Evolutionary conservation across 177 flowering plant species (phyloP).

Genomic region (Tripterygium wilfordii): DNA sequence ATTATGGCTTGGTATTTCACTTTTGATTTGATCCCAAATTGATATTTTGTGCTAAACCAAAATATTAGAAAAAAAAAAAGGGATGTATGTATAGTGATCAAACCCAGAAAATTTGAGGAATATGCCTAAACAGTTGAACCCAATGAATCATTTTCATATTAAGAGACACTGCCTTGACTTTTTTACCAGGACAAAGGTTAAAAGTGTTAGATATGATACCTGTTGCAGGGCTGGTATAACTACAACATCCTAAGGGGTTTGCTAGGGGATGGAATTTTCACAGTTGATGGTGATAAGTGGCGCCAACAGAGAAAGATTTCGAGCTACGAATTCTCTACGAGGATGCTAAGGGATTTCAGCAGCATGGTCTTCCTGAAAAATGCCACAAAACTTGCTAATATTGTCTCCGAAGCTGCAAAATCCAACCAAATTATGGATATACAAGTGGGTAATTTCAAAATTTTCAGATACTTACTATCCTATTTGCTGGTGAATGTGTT

Average conservation of each 20-base stretch:
- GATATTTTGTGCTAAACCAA: too few relatives aligned
- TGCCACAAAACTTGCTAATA: constrained; percentile 44
- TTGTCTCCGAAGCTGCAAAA: constrained; percentile 37
- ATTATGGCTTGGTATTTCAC: too few relatives aligned
- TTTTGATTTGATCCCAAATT: too few relatives aligned
- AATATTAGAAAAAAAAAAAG: too few relatives aligned
- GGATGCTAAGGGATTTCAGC: constrained; percentile 62
- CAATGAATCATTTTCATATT: too few relatives aligned
- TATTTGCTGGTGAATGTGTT: not conserved
- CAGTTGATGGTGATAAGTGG: constrained; percentile 80
- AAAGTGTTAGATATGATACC: too few relatives aligned
- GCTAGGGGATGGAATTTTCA: constrained; percentile 75
- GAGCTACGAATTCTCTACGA: constrained; percentile 68
- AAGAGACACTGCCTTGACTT: too few relatives aligned
- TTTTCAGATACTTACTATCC: not conserved
- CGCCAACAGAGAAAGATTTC: constrained; percentile 66
- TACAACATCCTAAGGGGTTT: constrained; percentile 41
- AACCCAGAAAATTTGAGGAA: too few relatives aligned
- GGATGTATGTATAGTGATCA: too few relatives aligned
- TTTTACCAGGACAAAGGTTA: too few relatives aligned
- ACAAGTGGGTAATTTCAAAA: constrained; percentile 34
- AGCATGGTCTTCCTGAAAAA: constrained; percentile 42
- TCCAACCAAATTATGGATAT: constrained; percentile 33
- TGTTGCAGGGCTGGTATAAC: constrained; percentile 46
- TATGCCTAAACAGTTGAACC: too few relatives aligned